phyloP scores from a whole-genome alignment of 148 eudicot genomes.

The Vaccinium myrtillus region DNA sequence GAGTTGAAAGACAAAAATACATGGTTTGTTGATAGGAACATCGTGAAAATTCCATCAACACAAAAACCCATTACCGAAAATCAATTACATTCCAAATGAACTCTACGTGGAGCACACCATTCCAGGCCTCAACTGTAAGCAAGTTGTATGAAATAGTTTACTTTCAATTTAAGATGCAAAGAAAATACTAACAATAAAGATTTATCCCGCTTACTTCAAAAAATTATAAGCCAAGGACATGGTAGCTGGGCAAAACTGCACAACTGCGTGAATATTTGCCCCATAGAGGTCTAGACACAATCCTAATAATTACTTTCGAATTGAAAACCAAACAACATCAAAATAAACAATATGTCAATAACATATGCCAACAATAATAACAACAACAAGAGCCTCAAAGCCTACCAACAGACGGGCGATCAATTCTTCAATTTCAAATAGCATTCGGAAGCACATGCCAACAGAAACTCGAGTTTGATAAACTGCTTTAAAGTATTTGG shows the following conservation, averaged over 20 bases:
- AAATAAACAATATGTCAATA: background rate
- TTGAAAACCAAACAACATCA: background rate
- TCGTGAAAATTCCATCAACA: too few relatives aligned
- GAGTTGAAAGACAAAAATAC: background rate
- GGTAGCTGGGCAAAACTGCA: constrained; percentile 7
- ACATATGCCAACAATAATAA: background rate
- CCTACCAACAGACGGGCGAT: constrained; percentile 74
- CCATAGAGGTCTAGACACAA: background rate
- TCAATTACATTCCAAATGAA: too few relatives aligned
- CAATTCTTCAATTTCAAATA: constrained; percentile 94
- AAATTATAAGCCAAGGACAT: constrained; percentile 1
- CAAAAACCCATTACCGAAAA: too few relatives aligned
- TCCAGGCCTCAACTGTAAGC: background rate
- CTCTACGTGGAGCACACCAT: too few relatives aligned
- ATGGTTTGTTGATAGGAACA: too few relatives aligned
- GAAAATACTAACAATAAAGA: background rate
- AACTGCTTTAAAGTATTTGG: constrained; percentile 84
- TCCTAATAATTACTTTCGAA: background rate
- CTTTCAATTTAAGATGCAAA: background rate
- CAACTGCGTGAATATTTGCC: background rate
- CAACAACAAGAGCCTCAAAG: background rate
- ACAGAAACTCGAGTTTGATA: constrained; percentile 88
- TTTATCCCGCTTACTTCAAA: background rate
- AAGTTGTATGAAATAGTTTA: background rate
- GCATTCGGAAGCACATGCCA: constrained; percentile 97